Percentiles rank a stretch among this genome's conserved stretches.
Conservation (phyloP, 2,329 filamentous ascomycete genomes). For the Alternaria conjuncta region DNA sequence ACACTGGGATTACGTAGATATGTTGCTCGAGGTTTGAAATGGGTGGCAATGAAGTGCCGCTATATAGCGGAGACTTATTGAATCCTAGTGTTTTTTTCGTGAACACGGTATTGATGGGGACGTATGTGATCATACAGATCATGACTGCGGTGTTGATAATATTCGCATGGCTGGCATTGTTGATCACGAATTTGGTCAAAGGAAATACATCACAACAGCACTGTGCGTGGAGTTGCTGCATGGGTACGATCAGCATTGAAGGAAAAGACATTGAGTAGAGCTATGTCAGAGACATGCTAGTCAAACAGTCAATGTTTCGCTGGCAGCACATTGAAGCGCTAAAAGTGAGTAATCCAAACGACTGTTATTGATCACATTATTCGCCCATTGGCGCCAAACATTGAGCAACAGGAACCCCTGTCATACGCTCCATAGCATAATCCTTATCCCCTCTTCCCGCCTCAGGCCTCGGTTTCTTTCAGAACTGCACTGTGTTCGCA, state of each 20-base stretch:
- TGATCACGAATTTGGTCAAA: not conserved
- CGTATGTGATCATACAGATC: not conserved
- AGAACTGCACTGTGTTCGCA: not conserved
- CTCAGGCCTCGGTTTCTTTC: not conserved
- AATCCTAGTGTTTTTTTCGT: too few relatives aligned
- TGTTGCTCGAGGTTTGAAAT: not conserved
- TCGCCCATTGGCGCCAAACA: not conserved
- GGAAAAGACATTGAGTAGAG: not conserved
- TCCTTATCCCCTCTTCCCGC: too few relatives aligned
- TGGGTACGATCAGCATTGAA: not conserved
- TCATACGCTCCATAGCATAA: rapidly evolving
- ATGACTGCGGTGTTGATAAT: not conserved
- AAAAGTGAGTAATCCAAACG: not conserved
- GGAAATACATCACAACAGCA: not conserved
- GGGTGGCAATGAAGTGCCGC: not conserved
- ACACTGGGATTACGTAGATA: not conserved
- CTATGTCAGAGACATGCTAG: rapidly evolving
- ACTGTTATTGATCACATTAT: not conserved
- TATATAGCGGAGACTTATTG: not conserved
- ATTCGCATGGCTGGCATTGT: not conserved
- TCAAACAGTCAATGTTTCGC: not conserved
- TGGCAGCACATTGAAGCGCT: not conserved
- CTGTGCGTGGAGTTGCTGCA: not conserved
- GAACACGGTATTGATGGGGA: not conserved
- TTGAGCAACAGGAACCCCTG: not conserved